Conservation (phyloP, 495 filamentous ascomycete species). For the Penicillium roqueforti region DNA sequence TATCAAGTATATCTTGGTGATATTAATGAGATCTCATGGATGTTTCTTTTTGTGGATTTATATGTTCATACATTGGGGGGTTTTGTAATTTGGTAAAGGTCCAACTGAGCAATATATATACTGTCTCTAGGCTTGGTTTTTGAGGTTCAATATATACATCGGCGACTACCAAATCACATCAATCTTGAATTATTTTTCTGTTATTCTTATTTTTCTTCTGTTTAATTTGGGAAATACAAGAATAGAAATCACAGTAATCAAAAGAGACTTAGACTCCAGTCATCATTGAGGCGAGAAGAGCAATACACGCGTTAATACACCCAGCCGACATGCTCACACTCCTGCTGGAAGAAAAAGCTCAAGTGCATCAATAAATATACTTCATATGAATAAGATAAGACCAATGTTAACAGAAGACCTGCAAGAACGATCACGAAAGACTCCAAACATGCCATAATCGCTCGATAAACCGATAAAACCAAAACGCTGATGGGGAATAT, state of each 20-base stretch:
- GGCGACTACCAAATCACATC: background rate
- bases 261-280: too few relatives aligned
- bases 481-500: constrained; percentile 22
- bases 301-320: background rate
- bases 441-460: constrained; percentile 25
- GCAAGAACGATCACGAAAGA: background rate
- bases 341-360: background rate
- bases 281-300: too few relatives aligned
- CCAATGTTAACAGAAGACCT: background rate
- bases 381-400: background rate
- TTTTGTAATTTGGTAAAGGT: too few relatives aligned
- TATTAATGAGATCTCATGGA: background rate
- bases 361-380: background rate
- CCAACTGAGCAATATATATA: background rate
- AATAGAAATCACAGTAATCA: background rate
- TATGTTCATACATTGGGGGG: too few relatives aligned
- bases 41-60: background rate
- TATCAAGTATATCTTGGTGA: background rate
- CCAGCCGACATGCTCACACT: background rate
- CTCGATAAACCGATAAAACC: constrained; percentile 18
- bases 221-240: too few relatives aligned
- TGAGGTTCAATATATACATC: background rate
- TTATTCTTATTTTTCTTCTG: too few relatives aligned
- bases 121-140: background rate
- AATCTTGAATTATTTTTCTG: background rate